These are phyloP conservation scores for Colletotrichum camelliae DNA, from an alignment of 2,329 filamentous ascomycete genomes.

Conservation along the genomic window DNA sequence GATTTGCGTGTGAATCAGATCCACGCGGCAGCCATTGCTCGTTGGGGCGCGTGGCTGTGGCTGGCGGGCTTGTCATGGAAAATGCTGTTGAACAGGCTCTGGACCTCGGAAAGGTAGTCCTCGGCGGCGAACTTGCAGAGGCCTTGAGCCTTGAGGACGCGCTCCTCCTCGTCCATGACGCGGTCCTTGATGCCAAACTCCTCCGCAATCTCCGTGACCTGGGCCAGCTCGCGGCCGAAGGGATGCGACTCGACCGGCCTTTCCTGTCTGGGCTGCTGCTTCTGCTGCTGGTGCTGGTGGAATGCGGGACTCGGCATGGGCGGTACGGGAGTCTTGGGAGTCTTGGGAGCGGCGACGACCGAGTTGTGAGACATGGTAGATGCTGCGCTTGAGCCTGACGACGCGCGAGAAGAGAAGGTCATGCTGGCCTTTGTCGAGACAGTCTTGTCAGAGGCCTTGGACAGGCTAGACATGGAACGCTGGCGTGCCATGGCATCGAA, in stretches of 20 bases:
- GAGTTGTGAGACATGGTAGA: conserved; percentile 50
- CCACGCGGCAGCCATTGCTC: conserved; percentile 47
- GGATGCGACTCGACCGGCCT: conserved; percentile 62
- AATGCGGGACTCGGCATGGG: conserved; percentile 35
- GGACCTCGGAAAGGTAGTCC: conserved; percentile 85
- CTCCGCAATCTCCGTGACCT: conserved; percentile 92
- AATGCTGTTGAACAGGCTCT: conserved; percentile 68
- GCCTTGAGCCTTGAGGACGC: conserved; percentile 71
- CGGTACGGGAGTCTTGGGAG: conserved; percentile 26
- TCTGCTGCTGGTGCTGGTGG: conserved; percentile 34
- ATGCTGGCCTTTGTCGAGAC: conserved; percentile 63
- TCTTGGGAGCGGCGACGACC: conserved; percentile 28
- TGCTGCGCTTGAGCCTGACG: conserved; percentile 60
- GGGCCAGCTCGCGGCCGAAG: conserved; percentile 87
- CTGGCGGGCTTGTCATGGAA: conserved; percentile 47
- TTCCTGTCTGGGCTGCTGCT: conserved; percentile 29
- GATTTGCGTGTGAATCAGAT: conserved; percentile 40
- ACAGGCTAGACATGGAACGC: conserved; percentile 66
- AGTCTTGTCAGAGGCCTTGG: conserved; percentile 57
- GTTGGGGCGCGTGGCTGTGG: conserved; percentile 23
- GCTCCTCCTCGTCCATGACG: conserved; percentile 76
- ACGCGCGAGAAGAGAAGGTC: conserved; percentile 58
- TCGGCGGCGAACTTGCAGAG: conserved; percentile 77
- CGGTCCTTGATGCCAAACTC: conserved; percentile 73
- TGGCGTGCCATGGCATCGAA: conserved; percentile 75